phyloP scores from a whole-genome alignment of 805 yeast genomes.

The Torulaspora delbrueckii region DNA sequence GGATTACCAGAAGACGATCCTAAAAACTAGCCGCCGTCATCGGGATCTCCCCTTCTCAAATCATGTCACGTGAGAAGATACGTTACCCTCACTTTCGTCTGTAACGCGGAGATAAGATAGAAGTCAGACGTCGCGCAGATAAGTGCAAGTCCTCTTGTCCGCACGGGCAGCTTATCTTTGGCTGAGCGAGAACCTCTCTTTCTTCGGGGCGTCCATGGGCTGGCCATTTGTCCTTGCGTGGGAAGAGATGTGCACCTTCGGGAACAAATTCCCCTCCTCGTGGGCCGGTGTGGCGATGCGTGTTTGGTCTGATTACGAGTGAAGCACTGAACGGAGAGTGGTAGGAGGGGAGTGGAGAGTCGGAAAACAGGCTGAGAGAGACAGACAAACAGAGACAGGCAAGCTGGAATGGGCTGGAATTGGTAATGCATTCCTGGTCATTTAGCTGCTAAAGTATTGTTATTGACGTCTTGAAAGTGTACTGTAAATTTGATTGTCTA shows the following conservation, averaged over 20 bases:
- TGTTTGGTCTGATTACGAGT: neutral
- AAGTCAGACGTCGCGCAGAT: neutral
- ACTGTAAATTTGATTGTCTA: neutral
- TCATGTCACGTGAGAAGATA: neutral
- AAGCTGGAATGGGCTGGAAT: neutral
- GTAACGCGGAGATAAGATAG: neutral
- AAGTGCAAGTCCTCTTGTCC: neutral
- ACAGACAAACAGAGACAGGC: neutral
- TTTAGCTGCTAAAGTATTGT: neutral
- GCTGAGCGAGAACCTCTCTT: neutral
- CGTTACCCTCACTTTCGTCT: neutral
- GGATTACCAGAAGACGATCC: constrained; percentile 51
- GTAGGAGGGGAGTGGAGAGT: too few relatives aligned
- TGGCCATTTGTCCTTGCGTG: neutral
- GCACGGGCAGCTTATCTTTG: neutral
- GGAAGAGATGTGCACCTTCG: neutral
- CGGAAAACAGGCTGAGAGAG: neutral
- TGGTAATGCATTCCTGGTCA: neutral
- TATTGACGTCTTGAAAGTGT: neutral
- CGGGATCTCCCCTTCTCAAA: neutral
- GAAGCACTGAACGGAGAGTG: neutral
- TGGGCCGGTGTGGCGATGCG: constrained; percentile 4
- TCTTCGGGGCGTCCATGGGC: neutral
- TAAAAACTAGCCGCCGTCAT: constrained; percentile 5
- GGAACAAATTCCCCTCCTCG: neutral